Base-by-base conservation (phyloP, 2,329 filamentous ascomycete genomes). In the Knufia fluminis region DNA sequence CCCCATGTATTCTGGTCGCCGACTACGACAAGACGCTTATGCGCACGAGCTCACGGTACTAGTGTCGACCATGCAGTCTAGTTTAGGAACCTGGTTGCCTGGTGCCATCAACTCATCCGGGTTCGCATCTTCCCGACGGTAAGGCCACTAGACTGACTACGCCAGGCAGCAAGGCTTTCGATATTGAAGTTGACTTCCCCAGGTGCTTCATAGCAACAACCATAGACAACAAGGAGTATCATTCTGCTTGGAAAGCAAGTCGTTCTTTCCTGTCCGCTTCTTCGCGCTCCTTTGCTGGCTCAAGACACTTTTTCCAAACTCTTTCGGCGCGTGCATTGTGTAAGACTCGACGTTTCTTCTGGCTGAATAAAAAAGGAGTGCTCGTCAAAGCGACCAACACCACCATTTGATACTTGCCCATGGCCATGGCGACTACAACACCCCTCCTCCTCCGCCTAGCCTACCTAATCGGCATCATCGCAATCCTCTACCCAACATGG, bases 401-500 rank as follows among this genome's bases (percentile, higher is more conserved):
- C 26, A 28, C 12, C 26, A 6, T 28, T 12, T 28, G 12, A 6
- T 12, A 28, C 35, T 16, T n/a, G 20, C 9, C 23, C 19, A 48
- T 39, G 33, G 17, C 35, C 14, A 16, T 9, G 24, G 16, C 32
- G 14, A 39, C 45, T 7, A 4, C 33, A 31, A 17, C 44, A 3
- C 4, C 45, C 17, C 17, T 26, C 17, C 26, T 35, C 9, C 22
- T 28, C 19, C 17, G 33, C 12, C 19, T 40, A 7, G 45, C 45
- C 26, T 48, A 48, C 23, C 23, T 48, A 4, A 20, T 48, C 14
- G 45, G 19, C 16, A 17, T 40, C 23, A 4, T 48, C 19, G 33
- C 45, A 12, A 32, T 48, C 45, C 8, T 48, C 22, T 48, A 31
- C 16, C 45, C 45, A n/a, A 10, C 23, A 38, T 48, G 45, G 45